Evolutionary conservation across 257 asterid species (phyloP).

Genomic region (Plectranthus barbatus): DNA sequence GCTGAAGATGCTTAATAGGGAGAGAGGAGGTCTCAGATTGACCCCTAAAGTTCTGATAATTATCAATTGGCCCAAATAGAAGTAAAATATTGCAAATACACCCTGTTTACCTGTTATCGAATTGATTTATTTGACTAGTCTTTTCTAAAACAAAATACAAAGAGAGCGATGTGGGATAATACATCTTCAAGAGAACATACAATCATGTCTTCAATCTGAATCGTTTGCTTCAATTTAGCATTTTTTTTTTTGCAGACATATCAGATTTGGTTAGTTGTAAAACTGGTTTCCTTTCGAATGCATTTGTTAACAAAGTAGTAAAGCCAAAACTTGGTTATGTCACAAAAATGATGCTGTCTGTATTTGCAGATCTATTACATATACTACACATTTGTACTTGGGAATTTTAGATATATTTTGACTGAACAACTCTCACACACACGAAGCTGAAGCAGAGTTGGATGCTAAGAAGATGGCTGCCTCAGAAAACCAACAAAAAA

Average conservation of each 20-base stretch:
- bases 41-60: background rate
- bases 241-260: too few species aligned
- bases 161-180: background rate
- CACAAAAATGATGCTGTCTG: background rate
- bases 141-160: too few species aligned
- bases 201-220: background rate
- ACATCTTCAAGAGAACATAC: background rate
- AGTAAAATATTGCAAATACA: too few species aligned
- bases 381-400: background rate
- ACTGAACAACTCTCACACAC: constrained; percentile 12
- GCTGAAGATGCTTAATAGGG: constrained; percentile 11
- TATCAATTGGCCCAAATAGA: background rate
- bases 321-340: too few species aligned
- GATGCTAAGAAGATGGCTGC: background rate
- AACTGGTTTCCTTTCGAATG: background rate
- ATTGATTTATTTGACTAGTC: too few species aligned
- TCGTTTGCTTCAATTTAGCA: background rate
- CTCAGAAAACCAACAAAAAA: constrained; percentile 11
- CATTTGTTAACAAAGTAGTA: too few species aligned
- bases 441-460: constrained; percentile 4
- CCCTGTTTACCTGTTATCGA: too few species aligned
- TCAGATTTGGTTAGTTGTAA: background rate
- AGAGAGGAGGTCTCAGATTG: background rate
- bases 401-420: background rate
- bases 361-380: constrained; percentile 3